Evolutionary conservation across 805 yeast genomes (phyloP).

Genomic region (Starmerella stellata): DNA sequence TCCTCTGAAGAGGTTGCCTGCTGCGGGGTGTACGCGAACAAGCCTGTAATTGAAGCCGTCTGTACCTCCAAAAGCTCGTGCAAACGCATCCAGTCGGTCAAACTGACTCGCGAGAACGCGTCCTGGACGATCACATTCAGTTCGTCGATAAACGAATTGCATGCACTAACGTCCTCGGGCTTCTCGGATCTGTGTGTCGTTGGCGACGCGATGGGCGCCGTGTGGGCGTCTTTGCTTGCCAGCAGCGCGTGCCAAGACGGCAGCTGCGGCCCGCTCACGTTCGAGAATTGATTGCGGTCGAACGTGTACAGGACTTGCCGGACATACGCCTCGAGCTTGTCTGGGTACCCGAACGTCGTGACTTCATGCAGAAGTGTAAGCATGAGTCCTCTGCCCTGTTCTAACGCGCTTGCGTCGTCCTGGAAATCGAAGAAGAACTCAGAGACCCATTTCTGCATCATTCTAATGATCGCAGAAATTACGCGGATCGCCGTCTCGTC

Average conservation of each 20-base stretch:
- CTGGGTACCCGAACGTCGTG: conserved; percentile 4
- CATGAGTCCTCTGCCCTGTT: conserved; percentile 14
- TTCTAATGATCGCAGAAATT: conserved; percentile 66
- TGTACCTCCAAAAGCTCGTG: conserved; percentile 59
- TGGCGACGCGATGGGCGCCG: not conserved
- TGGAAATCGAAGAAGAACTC: conserved; percentile 62
- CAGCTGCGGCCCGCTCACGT: not conserved
- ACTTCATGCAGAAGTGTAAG: conserved; percentile 3
- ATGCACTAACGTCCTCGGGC: not conserved
- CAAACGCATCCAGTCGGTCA: conserved; percentile 62
- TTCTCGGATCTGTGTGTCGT: not conserved
- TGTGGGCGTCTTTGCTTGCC: not conserved
- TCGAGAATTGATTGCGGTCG: conserved; percentile 4
- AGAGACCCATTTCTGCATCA: conserved; percentile 47
- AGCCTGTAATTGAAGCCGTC: conserved; percentile 37
- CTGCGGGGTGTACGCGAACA: conserved; percentile 38
- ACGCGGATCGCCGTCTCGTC: conserved; percentile 43
- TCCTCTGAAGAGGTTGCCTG: conserved; percentile 31
- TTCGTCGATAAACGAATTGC: conserved; percentile 30
- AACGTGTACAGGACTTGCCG: conserved; percentile 2
- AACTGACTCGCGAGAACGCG: conserved; percentile 37
- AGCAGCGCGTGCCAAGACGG: not conserved
- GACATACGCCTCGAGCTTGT: not conserved
- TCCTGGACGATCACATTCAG: conserved; percentile 45
- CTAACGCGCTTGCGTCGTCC: conserved; percentile 44